Percentiles rank a stretch among this genome's conserved stretches.
phyloP scores from a whole-genome alignment of 176 grass and related monocot species.

The Oryza coarctata region DNA sequence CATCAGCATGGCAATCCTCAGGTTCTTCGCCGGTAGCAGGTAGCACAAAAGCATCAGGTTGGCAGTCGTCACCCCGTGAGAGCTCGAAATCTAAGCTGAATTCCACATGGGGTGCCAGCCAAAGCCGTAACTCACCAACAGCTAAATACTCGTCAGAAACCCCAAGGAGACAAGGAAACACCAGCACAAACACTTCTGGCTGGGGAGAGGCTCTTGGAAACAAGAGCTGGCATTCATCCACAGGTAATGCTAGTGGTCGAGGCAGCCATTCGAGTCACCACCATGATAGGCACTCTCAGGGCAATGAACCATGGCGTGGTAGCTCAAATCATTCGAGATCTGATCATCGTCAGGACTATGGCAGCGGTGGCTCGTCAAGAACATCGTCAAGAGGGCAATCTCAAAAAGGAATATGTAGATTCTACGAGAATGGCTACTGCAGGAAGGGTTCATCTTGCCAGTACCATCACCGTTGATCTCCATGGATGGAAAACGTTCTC shows the following conservation, averaged over 20 bases:
- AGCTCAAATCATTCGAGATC: conserved; percentile 46
- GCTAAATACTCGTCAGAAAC: conserved; percentile 31
- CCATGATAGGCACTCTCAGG: conserved; percentile 31
- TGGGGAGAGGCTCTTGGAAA: conserved; percentile 57
- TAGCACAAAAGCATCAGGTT: conserved; percentile 27
- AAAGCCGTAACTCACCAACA: conserved; percentile 35
- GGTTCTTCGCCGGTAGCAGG: conserved; percentile 12
- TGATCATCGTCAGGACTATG: conserved; percentile 46
- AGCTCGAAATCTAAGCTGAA: conserved; percentile 35
- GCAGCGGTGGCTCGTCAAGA: conserved; percentile 48
- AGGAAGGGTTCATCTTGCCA: conserved; percentile 72
- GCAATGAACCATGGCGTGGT: conserved; percentile 27
- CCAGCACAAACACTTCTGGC: conserved; percentile 34
- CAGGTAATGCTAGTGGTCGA: conserved; percentile 41
- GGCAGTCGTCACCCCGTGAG: conserved; percentile 37
- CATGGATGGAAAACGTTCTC: background rate
- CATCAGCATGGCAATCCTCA: conserved; percentile 13
- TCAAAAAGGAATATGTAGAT: conserved; percentile 72
- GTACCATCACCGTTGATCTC: conserved; percentile 66
- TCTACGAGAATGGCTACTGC: conserved; percentile 79
- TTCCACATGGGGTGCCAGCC: conserved; percentile 18
- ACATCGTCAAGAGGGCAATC: conserved; percentile 48
- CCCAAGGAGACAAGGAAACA: conserved; percentile 43
- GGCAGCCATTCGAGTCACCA: conserved; percentile 45
- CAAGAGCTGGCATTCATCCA: conserved; percentile 45